Evolutionary conservation across 192 early-diverging fungal species (phyloP), one percentile per base, ranked within the genome.

Genomic region (Coemansia asiatica): DNA sequence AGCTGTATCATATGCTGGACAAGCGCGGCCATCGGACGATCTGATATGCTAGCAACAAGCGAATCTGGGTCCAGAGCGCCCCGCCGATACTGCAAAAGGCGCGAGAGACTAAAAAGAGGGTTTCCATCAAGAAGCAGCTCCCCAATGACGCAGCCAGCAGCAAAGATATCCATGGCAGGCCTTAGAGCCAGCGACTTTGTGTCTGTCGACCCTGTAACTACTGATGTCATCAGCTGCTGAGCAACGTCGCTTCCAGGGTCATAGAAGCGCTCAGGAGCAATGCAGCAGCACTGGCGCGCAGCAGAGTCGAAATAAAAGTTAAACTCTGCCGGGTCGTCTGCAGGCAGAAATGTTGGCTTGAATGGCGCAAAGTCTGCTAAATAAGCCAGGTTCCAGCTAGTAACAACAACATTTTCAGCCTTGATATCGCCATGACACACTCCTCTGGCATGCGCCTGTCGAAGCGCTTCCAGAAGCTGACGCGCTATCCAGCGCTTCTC

Each of bases 401-500:
- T 97, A 1, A 98, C 89, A 21, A 96, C 72, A 12, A 97, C 83
- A 67, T 98, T 98, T 57, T 98, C 95, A 15, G 91, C 92, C 67
- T 97, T 98, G 36, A 98, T 94, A 64, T 97, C 95, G 1, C 96
- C 96, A 74, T 98, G 96, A 61, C 82, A 94, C 7, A 97, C 85
- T 58, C 91, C 75, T 16, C 62, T 46, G 22, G 36, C 46, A 66
- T 98, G 96, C 18, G 88, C 83, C 60, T 95, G 90, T 5, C 90
- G 85, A 29, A 98, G 63, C 2, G 88, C 94, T 49, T 82, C 82
- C 18, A 97, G 82, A 8, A 98, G 61, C 64, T 98, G 96, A 72
- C 88, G 93, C 4, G 93, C 87, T 50, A 98, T 92, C 96, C 96
- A 98, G 55, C 90, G 93, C 69, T 97, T 97, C 73, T 98, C 96